phyloP scores from a whole-genome alignment of 805 yeast genomes.

The Wickerhamomyces strasburgensis region DNA sequence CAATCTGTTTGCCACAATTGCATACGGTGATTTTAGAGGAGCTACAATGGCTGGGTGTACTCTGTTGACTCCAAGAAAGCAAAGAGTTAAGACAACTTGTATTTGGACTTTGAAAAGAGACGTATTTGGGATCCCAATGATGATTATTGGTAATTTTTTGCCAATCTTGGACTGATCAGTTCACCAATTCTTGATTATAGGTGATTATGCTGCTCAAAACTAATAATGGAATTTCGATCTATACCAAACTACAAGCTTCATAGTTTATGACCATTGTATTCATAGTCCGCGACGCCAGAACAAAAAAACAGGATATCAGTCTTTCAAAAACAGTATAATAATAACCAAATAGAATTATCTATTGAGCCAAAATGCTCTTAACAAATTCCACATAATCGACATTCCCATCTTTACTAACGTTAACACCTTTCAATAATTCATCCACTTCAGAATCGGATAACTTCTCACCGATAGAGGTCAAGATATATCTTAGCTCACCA shows the following conservation, averaged over 20 bases:
- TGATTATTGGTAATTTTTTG: slow-evolving; percentile 89
- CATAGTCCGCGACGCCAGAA: no score
- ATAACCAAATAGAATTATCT: slow-evolving; percentile 21
- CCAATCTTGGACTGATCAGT: slow-evolving; percentile 74
- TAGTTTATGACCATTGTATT: no score
- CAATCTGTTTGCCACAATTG: slow-evolving; percentile 74
- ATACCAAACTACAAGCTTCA: no score
- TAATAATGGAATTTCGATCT: neutral
- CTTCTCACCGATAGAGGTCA: slow-evolving; percentile 95
- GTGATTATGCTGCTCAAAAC: no score
- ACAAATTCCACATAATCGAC: slow-evolving; percentile 95
- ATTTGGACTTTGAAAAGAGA: slow-evolving; percentile 93
- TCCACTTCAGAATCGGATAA: slow-evolving; percentile 88
- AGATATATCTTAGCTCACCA: slow-evolving; percentile 91
- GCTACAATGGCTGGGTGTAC: slow-evolving; percentile 87
- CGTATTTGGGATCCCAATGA: slow-evolving; percentile 95
- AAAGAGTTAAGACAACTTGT: slow-evolving; percentile 66
- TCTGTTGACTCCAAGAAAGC: slow-evolving; percentile 52
- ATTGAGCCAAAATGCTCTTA: slow-evolving; percentile 88
- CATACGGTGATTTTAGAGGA: slow-evolving; percentile 88
- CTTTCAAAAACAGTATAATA: no score
- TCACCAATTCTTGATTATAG: no score
- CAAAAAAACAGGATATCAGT: no score
- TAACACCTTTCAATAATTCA: slow-evolving; percentile 92
- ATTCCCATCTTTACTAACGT: slow-evolving; percentile 87